Evolutionary conservation across 139 green algal species (phyloP), one percentile per base, ranked within the genome.

Genomic region (Parachlorella kessleri): DNA sequence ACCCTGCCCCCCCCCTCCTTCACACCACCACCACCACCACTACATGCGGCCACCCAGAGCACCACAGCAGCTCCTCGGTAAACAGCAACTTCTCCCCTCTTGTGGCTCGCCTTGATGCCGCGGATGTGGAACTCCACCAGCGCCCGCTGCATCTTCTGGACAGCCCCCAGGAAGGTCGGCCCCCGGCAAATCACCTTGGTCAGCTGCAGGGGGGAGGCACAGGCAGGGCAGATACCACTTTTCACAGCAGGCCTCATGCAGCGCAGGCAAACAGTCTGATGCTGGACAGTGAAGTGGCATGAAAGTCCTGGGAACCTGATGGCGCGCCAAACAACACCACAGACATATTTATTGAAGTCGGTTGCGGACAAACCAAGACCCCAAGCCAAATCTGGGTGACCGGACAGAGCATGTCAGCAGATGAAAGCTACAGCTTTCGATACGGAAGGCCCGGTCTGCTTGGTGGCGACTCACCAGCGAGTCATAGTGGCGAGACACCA

Each of bases 111-210:
- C 86, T 97, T 98, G 71, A 98, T 89, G n/a, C 95, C 95, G 54
- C 93, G 88, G 32, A 98, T 85, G 78, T 95, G 90, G 85, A 98
- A 98, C 87, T 98, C 95, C 55, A 85, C 81, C 69, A 98, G 88
- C 5, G 94, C 92, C 38, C 94, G 88, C 79, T 93, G 87, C 91
- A 97, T 95, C 85, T 97, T 97, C 85, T 95, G 90, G 6, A 95
- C 86, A 28, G 94, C 90, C 42, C 85, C 76, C 26, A 87, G 40
- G 90, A 94, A 98, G 53, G 84, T 93, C 33, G 86, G 86, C n/a
- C 84, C 88, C 26, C 76, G 83, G 75, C 85, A 88, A 72, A 97
- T 97, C 35, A 92, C 81, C 86, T 98, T 98, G 79, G 93, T 90
- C 23, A 98, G 86, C 72, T 77, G 72, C 23, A 5, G 48, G 53